Evolutionary conservation across 2,329 filamentous ascomycete species (phyloP).

Genomic region (Colletotrichum kahawae): DNA sequence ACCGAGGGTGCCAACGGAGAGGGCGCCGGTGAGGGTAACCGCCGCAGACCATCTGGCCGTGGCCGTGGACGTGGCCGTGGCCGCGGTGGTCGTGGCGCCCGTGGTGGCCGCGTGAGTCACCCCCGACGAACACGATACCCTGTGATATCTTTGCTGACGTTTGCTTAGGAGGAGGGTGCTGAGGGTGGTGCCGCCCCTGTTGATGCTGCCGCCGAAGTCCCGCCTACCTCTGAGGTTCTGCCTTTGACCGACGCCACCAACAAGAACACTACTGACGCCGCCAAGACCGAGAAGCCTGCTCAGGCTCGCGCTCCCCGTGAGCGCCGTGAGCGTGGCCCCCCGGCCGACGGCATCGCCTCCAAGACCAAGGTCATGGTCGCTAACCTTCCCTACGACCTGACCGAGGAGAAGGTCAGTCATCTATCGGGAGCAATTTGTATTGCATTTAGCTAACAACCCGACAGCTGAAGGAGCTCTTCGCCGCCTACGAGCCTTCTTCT

Average conservation of each 20-base stretch:
- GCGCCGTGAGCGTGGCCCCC: constrained; percentile 86
- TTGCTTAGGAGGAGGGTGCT: constrained; percentile 48
- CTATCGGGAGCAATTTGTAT: neutral
- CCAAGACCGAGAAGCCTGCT: constrained; percentile 60
- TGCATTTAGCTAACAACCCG: constrained; percentile 24
- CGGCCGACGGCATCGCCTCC: constrained; percentile 95
- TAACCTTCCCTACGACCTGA: constrained; percentile 97
- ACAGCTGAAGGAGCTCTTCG: constrained; percentile 97
- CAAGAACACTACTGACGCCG: constrained; percentile 60
- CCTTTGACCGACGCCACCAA: constrained; percentile 68
- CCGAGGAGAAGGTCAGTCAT: constrained; percentile 85
- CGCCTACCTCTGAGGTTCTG: constrained; percentile 57
- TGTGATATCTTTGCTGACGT: neutral
- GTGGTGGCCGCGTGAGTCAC: constrained; percentile 52
- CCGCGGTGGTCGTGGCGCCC: constrained; percentile 68
- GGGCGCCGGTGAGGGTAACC: constrained; percentile 70
- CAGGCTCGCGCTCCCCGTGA: constrained; percentile 62
- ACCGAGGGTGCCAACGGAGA: constrained; percentile 77
- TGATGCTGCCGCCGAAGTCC: constrained; percentile 47
- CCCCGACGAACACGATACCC: neutral
- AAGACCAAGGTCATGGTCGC: constrained; percentile 99
- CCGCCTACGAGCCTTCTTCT: constrained; percentile 87
- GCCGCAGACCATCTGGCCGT: constrained; percentile 67
- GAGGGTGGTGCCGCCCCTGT: constrained; percentile 46
- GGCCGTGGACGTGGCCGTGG: constrained; percentile 74